Percentiles rank a stretch among this genome's conserved stretches.
Conservation (phyloP, 257 asterid species). For the Prunella vulgaris region DNA sequence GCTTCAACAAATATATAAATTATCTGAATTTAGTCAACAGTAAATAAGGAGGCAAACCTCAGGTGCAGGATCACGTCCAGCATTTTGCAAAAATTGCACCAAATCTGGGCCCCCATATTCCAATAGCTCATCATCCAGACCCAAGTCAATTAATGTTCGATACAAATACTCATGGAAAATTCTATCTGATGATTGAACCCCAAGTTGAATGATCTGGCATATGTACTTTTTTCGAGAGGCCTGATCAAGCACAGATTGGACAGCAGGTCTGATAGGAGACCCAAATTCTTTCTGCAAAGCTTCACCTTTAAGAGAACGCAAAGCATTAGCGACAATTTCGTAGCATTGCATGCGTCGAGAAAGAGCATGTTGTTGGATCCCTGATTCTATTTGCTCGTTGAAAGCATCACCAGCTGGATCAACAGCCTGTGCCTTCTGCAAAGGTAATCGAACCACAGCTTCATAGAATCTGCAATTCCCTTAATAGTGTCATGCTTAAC, state of each 20-base stretch:
- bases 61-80: conserved; percentile 63
- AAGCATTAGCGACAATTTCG: conserved; percentile 69
- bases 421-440: conserved; percentile 88
- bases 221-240: conserved; percentile 72
- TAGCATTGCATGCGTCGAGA: conserved; percentile 85
- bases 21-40: conserved; percentile 13
- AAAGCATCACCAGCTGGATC: conserved; percentile 92
- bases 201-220: conserved; percentile 89
- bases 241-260: conserved; percentile 71
- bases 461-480: conserved; percentile 78
- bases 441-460: conserved; percentile 87
- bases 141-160: conserved; percentile 69
- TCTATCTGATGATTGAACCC: conserved; percentile 91
- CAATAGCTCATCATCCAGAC: conserved; percentile 87
- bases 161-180: conserved; percentile 79
- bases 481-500: conserved; percentile 23
- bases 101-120: conserved; percentile 95
- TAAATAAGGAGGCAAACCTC: conserved; percentile 48
- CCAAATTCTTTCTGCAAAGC: conserved; percentile 63
- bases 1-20: conserved; percentile 12
- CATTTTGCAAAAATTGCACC: conserved; percentile 90
- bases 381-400: conserved; percentile 77
- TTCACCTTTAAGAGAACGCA: conserved; percentile 72
- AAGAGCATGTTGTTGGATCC: conserved; percentile 71
- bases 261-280: conserved; percentile 73